A percentile compares a stretch with the other conserved stretches of the same genome.
phyloP scores from a whole-genome alignment of 2,329 filamentous ascomycete species.

The Xylaria sp. region DNA sequence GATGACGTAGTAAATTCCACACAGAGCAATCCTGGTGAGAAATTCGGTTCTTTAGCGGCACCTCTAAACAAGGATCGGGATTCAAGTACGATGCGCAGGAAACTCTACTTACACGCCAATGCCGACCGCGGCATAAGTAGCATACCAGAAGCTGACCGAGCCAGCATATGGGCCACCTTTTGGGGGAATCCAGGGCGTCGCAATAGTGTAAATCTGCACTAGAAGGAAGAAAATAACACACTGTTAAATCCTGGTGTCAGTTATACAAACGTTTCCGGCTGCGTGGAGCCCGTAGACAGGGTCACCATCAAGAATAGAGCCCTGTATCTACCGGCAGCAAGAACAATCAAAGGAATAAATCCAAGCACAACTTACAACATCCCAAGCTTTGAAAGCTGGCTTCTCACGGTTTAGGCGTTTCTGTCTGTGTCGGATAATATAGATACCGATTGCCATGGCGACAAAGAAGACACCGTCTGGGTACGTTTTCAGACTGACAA shows the following conservation, averaged over 20 bases:
- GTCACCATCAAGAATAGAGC: no score
- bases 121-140: conserved; percentile 73
- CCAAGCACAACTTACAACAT: conserved; percentile 46
- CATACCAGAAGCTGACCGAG: conserved; percentile 79
- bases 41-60: neutral
- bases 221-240: conserved; percentile 69
- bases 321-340: neutral
- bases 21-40: conserved; percentile 58
- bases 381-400: conserved; percentile 69
- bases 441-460: conserved; percentile 66
- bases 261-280: neutral
- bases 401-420: conserved; percentile 59
- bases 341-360: neutral
- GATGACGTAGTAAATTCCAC: conserved; percentile 66
- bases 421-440: conserved; percentile 66
- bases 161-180: conserved; percentile 67
- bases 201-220: conserved; percentile 69
- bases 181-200: conserved; percentile 79
- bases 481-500: conserved; percentile 69
- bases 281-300: neutral
- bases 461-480: conserved; percentile 69
- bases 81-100: neutral
- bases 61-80: neutral
- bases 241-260: neutral
- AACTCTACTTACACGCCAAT: conserved; percentile 69